A percentile compares a stretch with the other conserved stretches of the same genome.
Conservation (phyloP, 805 yeast species). For the Candida rishiriensis region DNA sequence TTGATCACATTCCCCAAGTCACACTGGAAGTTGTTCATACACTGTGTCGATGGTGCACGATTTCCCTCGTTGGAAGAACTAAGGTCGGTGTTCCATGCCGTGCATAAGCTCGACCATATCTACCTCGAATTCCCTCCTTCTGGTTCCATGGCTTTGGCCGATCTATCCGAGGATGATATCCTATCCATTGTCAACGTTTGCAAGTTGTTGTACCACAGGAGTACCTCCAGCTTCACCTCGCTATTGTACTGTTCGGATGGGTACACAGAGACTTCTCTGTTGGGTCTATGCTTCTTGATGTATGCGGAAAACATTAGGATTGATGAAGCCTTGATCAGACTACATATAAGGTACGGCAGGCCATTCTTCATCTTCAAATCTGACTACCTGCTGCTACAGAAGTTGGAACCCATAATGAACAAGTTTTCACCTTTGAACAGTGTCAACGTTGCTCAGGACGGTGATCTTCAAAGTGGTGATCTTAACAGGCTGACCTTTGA, state of each 20-base stretch:
- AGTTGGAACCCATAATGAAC: conserved; percentile 58
- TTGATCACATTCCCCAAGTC: conserved; percentile 49
- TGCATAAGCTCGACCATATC: conserved; percentile 18
- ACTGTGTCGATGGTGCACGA: conserved; percentile 55
- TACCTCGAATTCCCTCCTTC: conserved; percentile 74
- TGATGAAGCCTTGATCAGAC: conserved; percentile 59
- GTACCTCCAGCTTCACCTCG: conserved; percentile 34
- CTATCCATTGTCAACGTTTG: conserved; percentile 63
- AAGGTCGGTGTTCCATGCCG: conserved; percentile 17
- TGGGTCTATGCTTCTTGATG: conserved; percentile 65
- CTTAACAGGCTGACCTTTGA: conserved; percentile 14
- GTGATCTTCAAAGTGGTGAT: background rate
- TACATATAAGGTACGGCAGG: conserved; percentile 62
- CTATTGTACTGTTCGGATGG: conserved; percentile 85
- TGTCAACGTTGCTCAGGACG: background rate
- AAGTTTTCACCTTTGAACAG: conserved; percentile 49
- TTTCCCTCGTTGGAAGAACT: conserved; percentile 46
- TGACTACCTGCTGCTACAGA: conserved; percentile 63
- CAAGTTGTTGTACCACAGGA: conserved; percentile 52
- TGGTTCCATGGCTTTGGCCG: conserved; percentile 77
- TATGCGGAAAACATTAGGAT: conserved; percentile 58
- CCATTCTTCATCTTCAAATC: conserved; percentile 82
- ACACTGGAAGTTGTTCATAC: conserved; percentile 50
- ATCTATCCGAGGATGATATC: conserved; percentile 57
- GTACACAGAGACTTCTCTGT: conserved; percentile 83